These are phyloP conservation scores for Exserohilum turcica DNA, from an alignment of 2,329 filamentous ascomycete genomes.

Conservation along the genomic window DNA sequence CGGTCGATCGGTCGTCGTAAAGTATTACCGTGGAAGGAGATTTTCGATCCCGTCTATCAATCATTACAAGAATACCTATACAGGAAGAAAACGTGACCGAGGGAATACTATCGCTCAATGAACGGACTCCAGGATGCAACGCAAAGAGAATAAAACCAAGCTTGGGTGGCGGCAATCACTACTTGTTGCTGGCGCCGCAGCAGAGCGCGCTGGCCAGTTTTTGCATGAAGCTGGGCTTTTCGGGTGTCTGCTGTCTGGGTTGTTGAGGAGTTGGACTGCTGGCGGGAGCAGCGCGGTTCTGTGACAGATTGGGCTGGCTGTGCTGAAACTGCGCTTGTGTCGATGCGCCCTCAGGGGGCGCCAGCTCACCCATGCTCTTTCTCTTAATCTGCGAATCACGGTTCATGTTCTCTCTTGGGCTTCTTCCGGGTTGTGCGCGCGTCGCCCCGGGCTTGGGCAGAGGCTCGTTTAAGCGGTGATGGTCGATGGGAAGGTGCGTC, in stretches of 20 bases:
- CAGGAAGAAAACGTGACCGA: constrained; percentile 42
- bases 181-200: constrained; percentile 62
- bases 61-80: constrained; percentile 51
- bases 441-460: constrained; percentile 66
- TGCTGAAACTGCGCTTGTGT: constrained; percentile 97
- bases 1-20: constrained; percentile 34
- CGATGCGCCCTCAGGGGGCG: constrained; percentile 79
- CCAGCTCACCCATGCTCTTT: constrained; percentile 76
- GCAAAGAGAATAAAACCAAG: constrained; percentile 29
- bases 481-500: constrained; percentile 53
- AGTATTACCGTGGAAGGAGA: constrained; percentile 43
- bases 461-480: constrained; percentile 54
- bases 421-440: constrained; percentile 54
- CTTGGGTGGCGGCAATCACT: constrained; percentile 26
- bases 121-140: constrained; percentile 45
- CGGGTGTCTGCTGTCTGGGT: constrained; percentile 66
- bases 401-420: constrained; percentile 39
- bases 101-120: constrained; percentile 38
- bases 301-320: constrained; percentile 81
- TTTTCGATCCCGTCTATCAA: constrained; percentile 48
- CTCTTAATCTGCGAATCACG: constrained; percentile 58
- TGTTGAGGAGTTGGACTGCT: constrained; percentile 55
- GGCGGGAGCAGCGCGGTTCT: constrained; percentile 63
- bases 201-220: constrained; percentile 93
- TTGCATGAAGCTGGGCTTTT: constrained; percentile 75